Evolutionary conservation across 1,284 basidiomycete species (phyloP), one percentile per base, ranked within the genome.

Genomic region (Rhodotorula mucilaginosa): DNA sequence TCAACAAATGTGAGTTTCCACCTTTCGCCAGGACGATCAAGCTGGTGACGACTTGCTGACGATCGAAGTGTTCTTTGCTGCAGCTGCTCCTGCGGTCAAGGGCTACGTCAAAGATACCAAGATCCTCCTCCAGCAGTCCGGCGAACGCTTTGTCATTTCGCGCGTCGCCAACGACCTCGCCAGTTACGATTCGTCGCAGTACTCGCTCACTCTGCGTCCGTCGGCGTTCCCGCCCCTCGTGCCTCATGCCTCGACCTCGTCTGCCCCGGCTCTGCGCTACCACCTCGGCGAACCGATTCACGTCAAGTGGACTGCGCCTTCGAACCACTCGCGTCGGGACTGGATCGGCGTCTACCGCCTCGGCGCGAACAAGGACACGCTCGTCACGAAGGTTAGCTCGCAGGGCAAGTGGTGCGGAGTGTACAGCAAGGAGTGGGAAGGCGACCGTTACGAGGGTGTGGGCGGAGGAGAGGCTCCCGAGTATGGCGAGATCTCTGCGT

Each of bases 371-470:
- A 88, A 88, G 79, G 90, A 89, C 23, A 88, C 85, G 29, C 84
- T 90, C 26, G 87, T 97, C 58, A 99, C 97, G 5, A 88, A 89
- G 71, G 90, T 90, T n/a, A 89, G 90, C 6, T 92, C 90, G 3
- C 84, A 90, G 76, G 95, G 96, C 49, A 89, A 91, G 84, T 99
- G 97, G 97, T 84, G 91, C 21, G 93, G 93, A 23, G 89, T 98
- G 23, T 89, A 92, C 71, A 87, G 89, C 73, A 90, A 94, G 74
- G 95, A 97, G 80, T 98, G 93, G 91, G 89, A 95, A 67, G 96
- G 93, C 1, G 90, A 97, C 79, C 83, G 88, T 44, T 89, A 89
- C 46, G 78, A 90, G 67, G 81, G 84, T 79, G 69, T 82, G 80
- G 48, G 78, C 80, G 70, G 10, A 31, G 56, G 6, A 12, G 77